A percentile compares a stretch with the other conserved stretches of the same genome.
Evolutionary conservation across 352 stramenopile genomes (phyloP).

Genomic region (Globisporangium uncinulatum): DNA sequence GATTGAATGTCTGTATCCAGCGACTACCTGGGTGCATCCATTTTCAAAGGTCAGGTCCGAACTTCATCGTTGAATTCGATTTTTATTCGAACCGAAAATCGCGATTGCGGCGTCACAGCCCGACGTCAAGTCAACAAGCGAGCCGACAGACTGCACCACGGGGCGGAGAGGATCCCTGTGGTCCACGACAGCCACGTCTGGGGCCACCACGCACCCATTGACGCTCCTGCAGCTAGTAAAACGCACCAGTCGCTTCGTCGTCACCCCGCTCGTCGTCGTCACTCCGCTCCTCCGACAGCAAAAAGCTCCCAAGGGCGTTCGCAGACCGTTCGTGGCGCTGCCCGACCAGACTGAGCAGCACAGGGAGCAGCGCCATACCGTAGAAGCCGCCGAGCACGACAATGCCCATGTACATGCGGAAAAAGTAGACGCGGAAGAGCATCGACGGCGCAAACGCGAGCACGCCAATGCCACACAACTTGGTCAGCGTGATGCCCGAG

Average conservation of each 20-base stretch:
- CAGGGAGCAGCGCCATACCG: conserved; percentile 70
- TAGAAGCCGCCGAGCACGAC: conserved; percentile 85
- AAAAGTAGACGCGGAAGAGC: conserved; percentile 91
- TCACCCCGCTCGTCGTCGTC: conserved; percentile 53
- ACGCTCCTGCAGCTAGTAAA: too few species aligned
- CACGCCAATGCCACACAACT: conserved; percentile 87
- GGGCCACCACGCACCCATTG: too few species aligned
- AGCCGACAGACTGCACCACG: too few species aligned
- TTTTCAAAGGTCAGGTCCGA: neutral
- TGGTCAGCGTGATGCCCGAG: conserved; percentile 91
- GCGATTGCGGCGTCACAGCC: neutral
- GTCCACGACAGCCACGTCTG: too few species aligned
- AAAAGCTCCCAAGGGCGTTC: conserved; percentile 65
- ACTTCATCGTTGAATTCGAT: too few species aligned
- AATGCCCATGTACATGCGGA: conserved; percentile 90
- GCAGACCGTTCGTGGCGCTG: conserved; percentile 31
- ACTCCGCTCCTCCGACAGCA: conserved; percentile 61
- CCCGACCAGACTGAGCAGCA: conserved; percentile 72
- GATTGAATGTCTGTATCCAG: neutral
- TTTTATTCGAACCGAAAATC: neutral
- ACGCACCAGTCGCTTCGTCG: too few species aligned
- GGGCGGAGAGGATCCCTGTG: too few species aligned
- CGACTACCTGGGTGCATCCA: neutral
- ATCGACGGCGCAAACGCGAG: conserved; percentile 88
- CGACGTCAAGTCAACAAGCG: neutral